Evolutionary conservation across 1,284 basidiomycete species (phyloP).

Genomic region (Cutaneotrichosporon sp.): DNA sequence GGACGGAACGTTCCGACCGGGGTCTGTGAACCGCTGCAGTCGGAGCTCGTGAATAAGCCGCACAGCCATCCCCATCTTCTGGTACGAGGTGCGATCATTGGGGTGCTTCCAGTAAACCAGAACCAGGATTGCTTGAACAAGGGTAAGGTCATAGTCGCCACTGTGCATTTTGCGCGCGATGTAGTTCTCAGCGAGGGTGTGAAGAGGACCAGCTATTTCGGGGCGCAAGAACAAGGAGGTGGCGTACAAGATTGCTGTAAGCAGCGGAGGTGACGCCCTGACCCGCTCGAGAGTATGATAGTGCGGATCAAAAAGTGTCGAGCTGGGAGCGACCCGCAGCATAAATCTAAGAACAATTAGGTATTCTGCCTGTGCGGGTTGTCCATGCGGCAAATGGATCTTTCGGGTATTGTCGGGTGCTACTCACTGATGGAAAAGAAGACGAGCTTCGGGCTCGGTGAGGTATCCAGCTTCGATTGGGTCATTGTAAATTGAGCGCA

Average conservation of each 20-base stretch:
- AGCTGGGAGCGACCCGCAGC: background rate
- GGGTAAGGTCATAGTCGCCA: constrained; percentile 14
- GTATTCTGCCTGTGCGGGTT: too few relatives aligned
- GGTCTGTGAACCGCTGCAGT: background rate
- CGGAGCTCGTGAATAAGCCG: constrained; percentile 23
- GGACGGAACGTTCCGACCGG: background rate
- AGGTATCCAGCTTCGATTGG: constrained; percentile 6
- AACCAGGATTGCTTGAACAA: constrained; percentile 19
- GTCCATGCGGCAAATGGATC: too few relatives aligned
- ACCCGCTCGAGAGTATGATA: constrained; percentile 18
- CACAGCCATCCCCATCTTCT: constrained; percentile 26
- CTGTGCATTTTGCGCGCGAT: constrained; percentile 14
- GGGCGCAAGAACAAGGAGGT: constrained; percentile 21
- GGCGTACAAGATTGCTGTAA: constrained; percentile 26
- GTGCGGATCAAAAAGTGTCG: constrained; percentile 9
- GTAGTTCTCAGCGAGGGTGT: constrained; percentile 13
- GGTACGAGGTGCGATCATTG: constrained; percentile 17
- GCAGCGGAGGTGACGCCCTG: constrained; percentile 5
- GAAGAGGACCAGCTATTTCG: constrained; percentile 10
- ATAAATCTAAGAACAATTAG: constrained; percentile 7
- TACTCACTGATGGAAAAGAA: constrained; percentile 13
- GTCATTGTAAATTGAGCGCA: background rate
- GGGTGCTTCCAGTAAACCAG: constrained; percentile 17
- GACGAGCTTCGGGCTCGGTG: constrained; percentile 6
- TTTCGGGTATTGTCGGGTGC: too few relatives aligned